Evolutionary conservation across 495 filamentous ascomycete species (phyloP), one percentile per base, ranked within the genome.

Genomic region (Hypoxylon perforatum): DNA sequence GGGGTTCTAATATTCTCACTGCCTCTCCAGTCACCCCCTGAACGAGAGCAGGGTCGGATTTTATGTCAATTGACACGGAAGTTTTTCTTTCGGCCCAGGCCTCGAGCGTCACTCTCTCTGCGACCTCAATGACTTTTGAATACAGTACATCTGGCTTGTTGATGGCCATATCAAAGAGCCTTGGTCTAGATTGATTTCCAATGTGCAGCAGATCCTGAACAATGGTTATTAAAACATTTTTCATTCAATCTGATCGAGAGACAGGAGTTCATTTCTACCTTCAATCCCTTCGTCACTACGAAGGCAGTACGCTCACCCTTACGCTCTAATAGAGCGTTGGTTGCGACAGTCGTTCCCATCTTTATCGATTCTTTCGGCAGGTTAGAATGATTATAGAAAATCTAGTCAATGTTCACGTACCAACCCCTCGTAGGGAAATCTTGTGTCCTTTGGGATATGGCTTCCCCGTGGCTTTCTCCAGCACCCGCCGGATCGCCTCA

Each of bases 281-380:
- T 18, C n/a, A 99, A 99, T 0, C 95, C 95, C 73, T 92, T 91
- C 1, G 96, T 97, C 9, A 96, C 93, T 18, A 98, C 85, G 69
- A 99, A 84, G 2, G 90, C 95, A 61, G 96, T 96, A 68, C 87
- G 88, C 76, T 97, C 95, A 5, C 95, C 95, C 77, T 98, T 99
- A 58, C 95, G 79, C 77, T 99, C 96, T 1, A 99, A 82, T 57
- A 99, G 77, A 0, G 92, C 92, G 75, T 96, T 96, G 12, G 92
- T 96, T 0, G 92, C 92, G 22, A 96, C 92, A 2, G 92, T 96
- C 17, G 92, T 96, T 25, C 92, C 92, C 92, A 96, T 94, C 91
- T 39, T 88, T 91, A 53, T 92, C 84, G 68, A 99, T 97, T 69
- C 86, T 78, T 36, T 89, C 87, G 2, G 94, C 96, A 75, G 97